Evolutionary conservation across 768 basidiomycete genomes (phyloP), one percentile per base, ranked within the genome.

Genomic region (Paxillus ammoniavirescens): DNA sequence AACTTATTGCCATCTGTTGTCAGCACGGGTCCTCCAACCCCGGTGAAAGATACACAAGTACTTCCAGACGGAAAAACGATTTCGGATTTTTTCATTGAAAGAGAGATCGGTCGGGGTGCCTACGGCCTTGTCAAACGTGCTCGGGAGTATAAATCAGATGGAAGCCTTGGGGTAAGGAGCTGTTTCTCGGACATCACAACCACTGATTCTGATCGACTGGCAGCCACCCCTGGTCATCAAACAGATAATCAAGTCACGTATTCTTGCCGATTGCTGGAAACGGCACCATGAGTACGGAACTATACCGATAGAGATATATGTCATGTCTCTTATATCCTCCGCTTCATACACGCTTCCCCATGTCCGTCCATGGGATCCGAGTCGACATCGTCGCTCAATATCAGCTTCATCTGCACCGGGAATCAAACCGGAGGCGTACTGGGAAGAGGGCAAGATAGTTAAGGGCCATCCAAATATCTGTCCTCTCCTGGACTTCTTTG

Each of bases 221-320:
- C 48, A 94, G 93, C 88, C 93, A 4, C 85, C 89, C 36, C 74
- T 97, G 55, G 88, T 99, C 62, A 93, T 99, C 73, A 99, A 99
- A 67, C 95, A 97, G 72, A 87, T 98, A 65, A 95, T 98, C 77
- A 98, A 98, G 72, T 94, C 92, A 44, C 90, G 97, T 48, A 99
- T 99, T 55, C 81, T 99, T 49, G 96, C 96, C 30, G 96, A 99
- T 74, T 98, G 96, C 71, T 99, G 97, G 97, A 98, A 98, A 76
- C 91, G 91, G 65, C 96, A 99, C 68, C 89, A 91, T 41, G 83
- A 87, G 57, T 82, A 91, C 68, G 96, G 96, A 52, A 97, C 97
- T 8, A 97, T 98, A 63, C 96, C 97, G 14, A 96, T 98, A 75
- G 97, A 99, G 74, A 96, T 96, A 23, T 91, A 89, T 67, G 91